A percentile compares a stretch with the other conserved stretches of the same genome.
Conservation (phyloP, 345 rosid species). For the Sonneratia alba region DNA sequence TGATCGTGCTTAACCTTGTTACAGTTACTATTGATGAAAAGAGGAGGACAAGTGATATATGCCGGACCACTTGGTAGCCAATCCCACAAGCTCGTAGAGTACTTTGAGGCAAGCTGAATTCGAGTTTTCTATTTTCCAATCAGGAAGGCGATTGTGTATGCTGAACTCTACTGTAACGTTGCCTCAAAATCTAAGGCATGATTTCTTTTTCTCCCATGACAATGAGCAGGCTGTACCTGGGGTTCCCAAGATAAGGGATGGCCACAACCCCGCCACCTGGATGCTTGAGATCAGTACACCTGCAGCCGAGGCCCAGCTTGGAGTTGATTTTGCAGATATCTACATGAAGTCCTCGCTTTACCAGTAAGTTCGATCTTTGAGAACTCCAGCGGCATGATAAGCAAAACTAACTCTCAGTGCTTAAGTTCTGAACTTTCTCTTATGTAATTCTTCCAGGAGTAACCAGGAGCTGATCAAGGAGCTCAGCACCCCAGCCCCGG, state of each 20-base stretch:
- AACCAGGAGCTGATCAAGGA: constrained; percentile 55
- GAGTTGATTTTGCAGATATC: constrained; percentile 58
- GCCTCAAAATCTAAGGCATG: neutral
- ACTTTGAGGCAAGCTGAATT: constrained; percentile 53
- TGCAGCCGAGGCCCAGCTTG: constrained; percentile 53
- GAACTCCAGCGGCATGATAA: no score
- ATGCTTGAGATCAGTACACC: constrained; percentile 74
- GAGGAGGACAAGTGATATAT: constrained; percentile 90
- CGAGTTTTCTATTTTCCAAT: neutral
- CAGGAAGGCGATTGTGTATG: neutral
- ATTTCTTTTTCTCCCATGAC: neutral
- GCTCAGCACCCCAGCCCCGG: constrained; percentile 46
- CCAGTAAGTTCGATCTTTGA: constrained; percentile 31
- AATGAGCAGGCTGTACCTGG: constrained; percentile 53
- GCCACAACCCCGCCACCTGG: constrained; percentile 92
- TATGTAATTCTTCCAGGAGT: constrained; percentile 32
- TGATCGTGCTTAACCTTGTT: neutral
- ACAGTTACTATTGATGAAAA: constrained; percentile 79
- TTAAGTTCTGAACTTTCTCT: neutral
- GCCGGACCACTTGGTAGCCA: constrained; percentile 64
- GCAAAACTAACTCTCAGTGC: neutral
- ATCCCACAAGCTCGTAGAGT: constrained; percentile 76
- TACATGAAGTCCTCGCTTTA: constrained; percentile 55
- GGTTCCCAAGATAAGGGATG: constrained; percentile 57
- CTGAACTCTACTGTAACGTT: neutral